Conservation (phyloP, 2,329 filamentous ascomycete genomes). For the Lachnellula subtilissima region DNA sequence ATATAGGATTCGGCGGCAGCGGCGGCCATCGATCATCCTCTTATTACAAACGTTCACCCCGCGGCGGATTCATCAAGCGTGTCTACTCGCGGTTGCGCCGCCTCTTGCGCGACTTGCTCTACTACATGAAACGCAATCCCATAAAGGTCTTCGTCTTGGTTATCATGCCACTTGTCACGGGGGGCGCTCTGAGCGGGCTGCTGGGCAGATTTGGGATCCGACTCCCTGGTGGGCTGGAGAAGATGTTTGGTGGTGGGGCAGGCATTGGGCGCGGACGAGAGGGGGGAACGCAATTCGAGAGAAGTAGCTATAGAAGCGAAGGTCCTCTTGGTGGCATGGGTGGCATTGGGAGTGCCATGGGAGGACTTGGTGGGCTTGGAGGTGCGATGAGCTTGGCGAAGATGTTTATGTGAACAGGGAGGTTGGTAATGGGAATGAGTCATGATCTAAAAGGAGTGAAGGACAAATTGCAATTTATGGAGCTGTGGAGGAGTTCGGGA, state of each 20-base stretch:
- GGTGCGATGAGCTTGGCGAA: constrained; percentile 30
- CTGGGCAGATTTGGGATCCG: constrained; percentile 75
- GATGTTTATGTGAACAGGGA: constrained; percentile 29
- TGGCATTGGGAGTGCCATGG: constrained; percentile 18
- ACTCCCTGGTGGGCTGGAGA: constrained; percentile 60
- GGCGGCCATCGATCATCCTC: constrained; percentile 33
- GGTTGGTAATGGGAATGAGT: background rate
- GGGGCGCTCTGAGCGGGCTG: constrained; percentile 73
- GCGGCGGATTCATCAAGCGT: constrained; percentile 70
- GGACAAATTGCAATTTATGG: constrained; percentile 5
- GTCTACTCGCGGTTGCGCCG: constrained; percentile 71
- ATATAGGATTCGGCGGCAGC: constrained; percentile 20
- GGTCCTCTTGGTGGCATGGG: constrained; percentile 15
- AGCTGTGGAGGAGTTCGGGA: constrained; percentile 4
- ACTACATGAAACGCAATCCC: constrained; percentile 78
- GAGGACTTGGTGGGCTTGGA: constrained; percentile 25
- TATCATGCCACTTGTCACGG: constrained; percentile 80
- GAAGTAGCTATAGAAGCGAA: constrained; percentile 12
- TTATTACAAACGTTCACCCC: constrained; percentile 77
- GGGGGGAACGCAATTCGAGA: constrained; percentile 19
- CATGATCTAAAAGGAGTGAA: background rate
- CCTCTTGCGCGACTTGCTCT: constrained; percentile 72
- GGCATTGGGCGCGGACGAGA: constrained; percentile 27
- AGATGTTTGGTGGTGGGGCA: constrained; percentile 50
- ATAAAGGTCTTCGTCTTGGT: constrained; percentile 83